Evolutionary conservation across 306 rosid species (phyloP).

Genomic region (Medicago ruthenica): DNA sequence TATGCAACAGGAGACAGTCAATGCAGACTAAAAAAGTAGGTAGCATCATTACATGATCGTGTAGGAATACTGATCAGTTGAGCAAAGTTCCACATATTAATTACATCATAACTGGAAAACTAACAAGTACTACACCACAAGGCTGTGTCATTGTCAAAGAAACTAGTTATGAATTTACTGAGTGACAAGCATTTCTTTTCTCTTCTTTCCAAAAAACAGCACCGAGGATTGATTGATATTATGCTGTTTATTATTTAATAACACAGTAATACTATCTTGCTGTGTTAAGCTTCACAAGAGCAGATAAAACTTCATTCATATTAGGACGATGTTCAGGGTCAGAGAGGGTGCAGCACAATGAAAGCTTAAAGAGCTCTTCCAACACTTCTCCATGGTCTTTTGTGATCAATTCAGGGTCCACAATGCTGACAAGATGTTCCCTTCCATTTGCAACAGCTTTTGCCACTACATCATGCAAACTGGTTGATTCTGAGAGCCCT

Average conservation of each 20-base stretch:
- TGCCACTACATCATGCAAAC: conserved; percentile 62
- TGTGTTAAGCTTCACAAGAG: conserved; percentile 58
- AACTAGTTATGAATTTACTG: not conserved
- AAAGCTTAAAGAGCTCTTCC: conserved; percentile 64
- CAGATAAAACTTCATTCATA: conserved; percentile 60
- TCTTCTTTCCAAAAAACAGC: conserved; percentile 7
- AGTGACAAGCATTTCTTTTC: not conserved
- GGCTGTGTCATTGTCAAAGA: conserved; percentile 17
- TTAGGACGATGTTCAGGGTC: conserved; percentile 71
- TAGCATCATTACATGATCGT: no score
- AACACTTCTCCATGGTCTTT: conserved; percentile 45
- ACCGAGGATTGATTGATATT: not conserved
- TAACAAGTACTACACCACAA: not conserved
- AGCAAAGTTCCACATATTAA: not conserved
- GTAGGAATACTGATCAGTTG: no score
- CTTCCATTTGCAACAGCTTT: conserved; percentile 63
- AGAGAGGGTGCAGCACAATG: conserved; percentile 65
- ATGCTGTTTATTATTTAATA: conserved; percentile 28
- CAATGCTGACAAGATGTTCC: conserved; percentile 44
- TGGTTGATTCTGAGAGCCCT: conserved; percentile 62
- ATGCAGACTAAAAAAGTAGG: no score
- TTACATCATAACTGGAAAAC: conserved; percentile 27
- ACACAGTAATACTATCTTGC: conserved; percentile 25
- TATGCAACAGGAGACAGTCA: no score
- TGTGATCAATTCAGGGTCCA: conserved; percentile 65